Evolutionary conservation across 805 yeast genomes (phyloP), one percentile per base, ranked within the genome.

Genomic region (Saccharomycopsis synnaedendra): DNA sequence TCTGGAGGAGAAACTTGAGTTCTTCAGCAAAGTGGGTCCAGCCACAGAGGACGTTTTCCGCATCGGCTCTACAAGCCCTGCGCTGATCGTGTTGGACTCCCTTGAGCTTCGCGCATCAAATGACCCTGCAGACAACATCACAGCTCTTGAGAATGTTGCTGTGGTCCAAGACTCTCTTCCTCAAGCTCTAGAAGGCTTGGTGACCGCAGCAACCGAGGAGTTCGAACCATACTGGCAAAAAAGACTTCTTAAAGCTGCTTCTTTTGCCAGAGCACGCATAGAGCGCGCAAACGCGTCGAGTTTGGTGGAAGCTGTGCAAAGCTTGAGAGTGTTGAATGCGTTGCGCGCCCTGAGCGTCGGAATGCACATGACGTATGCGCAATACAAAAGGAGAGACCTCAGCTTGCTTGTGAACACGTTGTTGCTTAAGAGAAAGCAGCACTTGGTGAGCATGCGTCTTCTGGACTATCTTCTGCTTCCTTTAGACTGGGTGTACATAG

Each of bases 41-140:
- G 61, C 67, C 0, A 75, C 84, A 0, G 70, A 73, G 3, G 78
- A 79, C 37, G 71, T 85, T 5, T 87, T 87, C 62, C 76, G 75
- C 57, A 76, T 89, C 43, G 98, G 97, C 0, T 86, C 96, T 0
- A 74, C 85, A 0, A 74, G 85, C 34, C 84, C 96, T 1, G 73
- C 93, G 33, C 86, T 95, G 1, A 82, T 90, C 29, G 65, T 93
- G 34, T 64, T 86, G 5, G 96, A 89, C 63, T 83, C 96, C 5
- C 71, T 80, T 37, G 82, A 80, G 39, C 72, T 51, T 37, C 39
- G 42, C 30, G 44, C 43, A 28, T 49, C 53, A 27, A 43, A 36
- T 31, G 41, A 48, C 32, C 50, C 54, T 4, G 46, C 54, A 5
- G 50, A 51, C n/a, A 50, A 50, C 36, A 45, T 50, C 8, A 52